Base-by-base conservation (phyloP, 2,329 filamentous ascomycete genomes). In the Neocucurbitaria cava region DNA sequence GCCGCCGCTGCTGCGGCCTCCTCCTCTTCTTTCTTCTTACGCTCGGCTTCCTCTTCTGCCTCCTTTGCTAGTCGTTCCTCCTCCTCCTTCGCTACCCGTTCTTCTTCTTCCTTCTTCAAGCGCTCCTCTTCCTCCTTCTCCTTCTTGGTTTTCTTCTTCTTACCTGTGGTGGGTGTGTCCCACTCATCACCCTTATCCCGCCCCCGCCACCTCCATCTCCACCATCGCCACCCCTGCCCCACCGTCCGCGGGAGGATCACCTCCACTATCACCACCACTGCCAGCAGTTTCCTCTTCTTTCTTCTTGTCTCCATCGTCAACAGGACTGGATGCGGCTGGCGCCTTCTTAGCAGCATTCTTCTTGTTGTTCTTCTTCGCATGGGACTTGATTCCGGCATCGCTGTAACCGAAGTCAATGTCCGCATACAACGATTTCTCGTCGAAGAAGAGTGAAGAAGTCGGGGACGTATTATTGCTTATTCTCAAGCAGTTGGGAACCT, bases 371-470 rank as follows among this genome's bases (percentile, higher is more conserved):
- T 88, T 89, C 53, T 78, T 76, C 28, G 79, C 81, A 66, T 88
- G 82, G 46, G 79, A 71, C 31, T 74, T 76, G 56, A 81, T 64
- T 30, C 78, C 75, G 81, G 85, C 44, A 80, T 84, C 78, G 47
- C 81, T 75, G 23, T 81, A 84, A 20, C 78, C 77, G 53, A 89
- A 85, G 66, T 90, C 87, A 46, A 90, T 76, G 26, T 78, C 74
- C 18, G 77, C 68, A 62, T 71, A 68, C 20, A 65, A 49, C 35
- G 64, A 68, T 62, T 74, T 73, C 50, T 71, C 65, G 57, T 73
- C 66, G 17, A 72, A 21, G 43, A 65, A 68, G 31, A 73, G 54
- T 15, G 67, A 73, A 47, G 70, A 69, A 39, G 38, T 45, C 36
- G 66, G 68, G 28, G 66, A 70, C 10, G 66, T 69, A 56, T 66